phyloP scores from a whole-genome alignment of 208 protist species.

The Leishmania mexicana region DNA sequence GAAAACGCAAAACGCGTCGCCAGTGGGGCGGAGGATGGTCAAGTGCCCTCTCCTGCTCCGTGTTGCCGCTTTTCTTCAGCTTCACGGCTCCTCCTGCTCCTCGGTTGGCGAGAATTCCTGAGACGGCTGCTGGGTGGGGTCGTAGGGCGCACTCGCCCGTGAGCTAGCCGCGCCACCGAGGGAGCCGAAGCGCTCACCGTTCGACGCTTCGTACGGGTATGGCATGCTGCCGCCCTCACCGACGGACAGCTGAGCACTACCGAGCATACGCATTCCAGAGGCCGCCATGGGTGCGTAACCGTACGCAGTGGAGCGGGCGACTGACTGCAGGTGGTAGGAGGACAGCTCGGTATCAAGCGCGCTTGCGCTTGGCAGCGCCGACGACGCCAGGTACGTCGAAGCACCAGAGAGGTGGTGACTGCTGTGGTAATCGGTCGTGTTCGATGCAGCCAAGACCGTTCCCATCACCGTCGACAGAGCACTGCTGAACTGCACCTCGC shows the following conservation, averaged over 20 bases:
- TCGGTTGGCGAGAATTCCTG: conserved; percentile 61
- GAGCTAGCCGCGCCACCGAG: conserved; percentile 19
- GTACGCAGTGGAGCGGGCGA: conserved; percentile 32
- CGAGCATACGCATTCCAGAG: conserved; percentile 25
- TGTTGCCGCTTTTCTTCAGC: neutral
- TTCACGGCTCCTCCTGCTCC: conserved; percentile 53
- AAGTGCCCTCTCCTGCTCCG: neutral
- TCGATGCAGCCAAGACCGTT: conserved; percentile 26
- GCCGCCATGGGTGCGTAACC: conserved; percentile 13
- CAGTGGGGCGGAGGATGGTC: neutral
- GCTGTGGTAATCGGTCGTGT: conserved; percentile 42
- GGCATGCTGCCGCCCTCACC: conserved; percentile 10
- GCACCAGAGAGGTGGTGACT: conserved; percentile 26
- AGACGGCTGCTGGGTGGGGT: conserved; percentile 24
- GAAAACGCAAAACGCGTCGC: neutral
- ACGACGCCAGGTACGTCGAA: conserved; percentile 27
- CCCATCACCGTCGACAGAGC: conserved; percentile 13
- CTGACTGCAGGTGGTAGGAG: conserved; percentile 82
- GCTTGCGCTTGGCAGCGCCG: conserved; percentile 17
- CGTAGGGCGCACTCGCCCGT: conserved; percentile 34
- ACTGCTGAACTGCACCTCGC: conserved; percentile 63
- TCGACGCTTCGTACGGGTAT: conserved; percentile 33
- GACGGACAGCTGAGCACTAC: neutral
- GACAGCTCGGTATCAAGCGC: conserved; percentile 41
- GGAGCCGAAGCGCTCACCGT: neutral